phyloP scores from a whole-genome alignment of 176 grass and related monocot species.

The Oryza longistaminata region DNA sequence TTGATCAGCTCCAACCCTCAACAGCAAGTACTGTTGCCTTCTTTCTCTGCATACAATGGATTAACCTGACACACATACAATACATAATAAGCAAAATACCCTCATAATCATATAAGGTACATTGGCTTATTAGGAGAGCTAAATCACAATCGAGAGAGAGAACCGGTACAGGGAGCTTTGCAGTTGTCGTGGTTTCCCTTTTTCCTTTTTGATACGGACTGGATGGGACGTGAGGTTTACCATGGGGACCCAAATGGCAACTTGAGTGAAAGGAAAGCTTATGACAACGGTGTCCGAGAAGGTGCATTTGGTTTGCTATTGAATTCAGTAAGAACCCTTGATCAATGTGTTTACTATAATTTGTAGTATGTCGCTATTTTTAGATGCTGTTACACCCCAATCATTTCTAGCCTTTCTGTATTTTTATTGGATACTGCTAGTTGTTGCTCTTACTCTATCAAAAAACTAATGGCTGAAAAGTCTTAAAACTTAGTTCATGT shows the following conservation, averaged over 20 bases:
- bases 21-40: too few species aligned
- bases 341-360: conserved; percentile 27
- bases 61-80: too few species aligned
- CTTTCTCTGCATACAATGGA: too few species aligned
- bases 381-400: conserved; percentile 9
- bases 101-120: too few species aligned
- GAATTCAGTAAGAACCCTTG: conserved; percentile 89
- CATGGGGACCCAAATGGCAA: conserved; percentile 92
- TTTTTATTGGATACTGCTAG: neutral
- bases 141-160: too few species aligned
- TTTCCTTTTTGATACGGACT: conserved; percentile 99
- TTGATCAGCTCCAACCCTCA: too few species aligned
- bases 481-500: neutral
- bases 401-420: neutral
- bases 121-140: too few species aligned
- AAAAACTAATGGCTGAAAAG: neutral
- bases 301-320: conserved; percentile 99
- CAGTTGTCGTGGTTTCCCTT: conserved; percentile 99
- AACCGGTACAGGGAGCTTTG: too few species aligned
- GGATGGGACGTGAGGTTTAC: conserved; percentile 99
- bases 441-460: neutral
- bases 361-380: neutral
- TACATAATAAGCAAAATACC: too few species aligned
- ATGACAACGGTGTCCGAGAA: conserved; percentile 92
- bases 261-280: conserved; percentile 57